Percentiles rank a stretch among this genome's conserved stretches.
Conservation (phyloP, 2,329 filamentous ascomycete genomes). For the Dendrostoma leiphaemia region DNA sequence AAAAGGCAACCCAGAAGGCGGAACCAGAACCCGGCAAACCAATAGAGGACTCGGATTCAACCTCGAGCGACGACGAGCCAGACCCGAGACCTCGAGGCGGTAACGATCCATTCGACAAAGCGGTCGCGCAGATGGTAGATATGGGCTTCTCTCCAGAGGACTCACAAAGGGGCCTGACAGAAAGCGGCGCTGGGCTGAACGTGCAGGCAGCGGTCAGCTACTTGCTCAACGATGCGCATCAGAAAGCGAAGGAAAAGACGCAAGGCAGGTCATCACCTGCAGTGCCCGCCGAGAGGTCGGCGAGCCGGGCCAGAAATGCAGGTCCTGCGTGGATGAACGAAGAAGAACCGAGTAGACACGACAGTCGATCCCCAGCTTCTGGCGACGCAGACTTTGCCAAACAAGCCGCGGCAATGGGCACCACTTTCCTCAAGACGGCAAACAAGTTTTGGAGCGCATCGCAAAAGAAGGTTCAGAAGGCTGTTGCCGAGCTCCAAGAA, state of each 20-base stretch:
- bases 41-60: slow-evolving; percentile 50
- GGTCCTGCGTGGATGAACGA: slow-evolving; percentile 64
- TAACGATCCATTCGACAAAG: slow-evolving; percentile 69
- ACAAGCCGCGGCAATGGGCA: slow-evolving; percentile 78
- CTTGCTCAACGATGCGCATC: slow-evolving; percentile 88
- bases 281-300: slow-evolving; percentile 35
- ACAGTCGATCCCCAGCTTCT: slow-evolving; percentile 54
- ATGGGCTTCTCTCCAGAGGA: slow-evolving; percentile 91
- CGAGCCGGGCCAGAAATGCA: slow-evolving; percentile 34
- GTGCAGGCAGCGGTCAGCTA: slow-evolving; percentile 85
- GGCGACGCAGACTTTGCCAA: slow-evolving; percentile 74
- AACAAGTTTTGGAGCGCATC: slow-evolving; percentile 94
- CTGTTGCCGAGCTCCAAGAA: slow-evolving; percentile 79
- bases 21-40: slow-evolving; percentile 53
- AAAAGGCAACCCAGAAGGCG: slow-evolving; percentile 21
- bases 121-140: slow-evolving; percentile 85
- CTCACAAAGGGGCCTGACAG: slow-evolving; percentile 74
- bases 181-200: slow-evolving; percentile 76
- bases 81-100: slow-evolving; percentile 31
- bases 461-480: slow-evolving; percentile 89
- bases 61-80: slow-evolving; percentile 42
- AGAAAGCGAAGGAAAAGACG: slow-evolving; percentile 73
- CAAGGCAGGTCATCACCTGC: slow-evolving; percentile 30
- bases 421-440: slow-evolving; percentile 84
- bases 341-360: slow-evolving; percentile 47